A percentile compares a stretch with the other conserved stretches of the same genome.
These are phyloP conservation scores for Scleroderma bovista DNA, from an alignment of 768 basidiomycete genomes.

Conservation along the genomic window DNA sequence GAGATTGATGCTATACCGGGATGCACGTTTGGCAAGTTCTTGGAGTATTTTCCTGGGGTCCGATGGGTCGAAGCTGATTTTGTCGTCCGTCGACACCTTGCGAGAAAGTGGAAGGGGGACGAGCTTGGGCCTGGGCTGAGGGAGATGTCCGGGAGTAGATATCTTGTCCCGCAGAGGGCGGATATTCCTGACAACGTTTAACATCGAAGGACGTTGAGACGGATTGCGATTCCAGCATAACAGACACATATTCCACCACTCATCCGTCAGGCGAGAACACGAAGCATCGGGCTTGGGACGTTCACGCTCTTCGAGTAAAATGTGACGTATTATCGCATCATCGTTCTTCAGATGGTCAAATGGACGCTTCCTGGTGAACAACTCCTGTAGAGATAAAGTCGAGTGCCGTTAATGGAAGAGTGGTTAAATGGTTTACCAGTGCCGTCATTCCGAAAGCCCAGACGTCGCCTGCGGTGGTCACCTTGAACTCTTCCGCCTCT, in stretches of 20 bases:
- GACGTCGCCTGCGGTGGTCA: neutral
- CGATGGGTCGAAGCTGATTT: too few relatives aligned
- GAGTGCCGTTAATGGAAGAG: neutral
- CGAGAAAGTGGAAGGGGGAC: neutral
- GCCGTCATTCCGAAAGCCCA: neutral
- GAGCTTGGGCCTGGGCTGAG: neutral
- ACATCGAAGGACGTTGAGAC: neutral
- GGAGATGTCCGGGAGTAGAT: neutral
- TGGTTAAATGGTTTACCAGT: neutral
- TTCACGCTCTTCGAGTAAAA: neutral
- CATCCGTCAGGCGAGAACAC: neutral
- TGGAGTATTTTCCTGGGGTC: neutral
- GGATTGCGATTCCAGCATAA: neutral
- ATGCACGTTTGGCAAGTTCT: neutral
- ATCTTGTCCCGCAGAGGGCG: too few relatives aligned
- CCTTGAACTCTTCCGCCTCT: neutral
- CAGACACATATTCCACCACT: neutral
- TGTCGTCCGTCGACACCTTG: neutral
- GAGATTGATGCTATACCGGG: neutral
- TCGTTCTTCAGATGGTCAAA: neutral
- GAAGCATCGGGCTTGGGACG: neutral
- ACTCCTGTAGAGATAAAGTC: neutral
- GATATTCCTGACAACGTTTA: neutral
- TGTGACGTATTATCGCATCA: neutral
- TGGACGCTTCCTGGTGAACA: neutral